A percentile compares a stretch with the other conserved stretches of the same genome.
Conservation (phyloP, 1,284 basidiomycete species). For the Fomitopsis betulina region DNA sequence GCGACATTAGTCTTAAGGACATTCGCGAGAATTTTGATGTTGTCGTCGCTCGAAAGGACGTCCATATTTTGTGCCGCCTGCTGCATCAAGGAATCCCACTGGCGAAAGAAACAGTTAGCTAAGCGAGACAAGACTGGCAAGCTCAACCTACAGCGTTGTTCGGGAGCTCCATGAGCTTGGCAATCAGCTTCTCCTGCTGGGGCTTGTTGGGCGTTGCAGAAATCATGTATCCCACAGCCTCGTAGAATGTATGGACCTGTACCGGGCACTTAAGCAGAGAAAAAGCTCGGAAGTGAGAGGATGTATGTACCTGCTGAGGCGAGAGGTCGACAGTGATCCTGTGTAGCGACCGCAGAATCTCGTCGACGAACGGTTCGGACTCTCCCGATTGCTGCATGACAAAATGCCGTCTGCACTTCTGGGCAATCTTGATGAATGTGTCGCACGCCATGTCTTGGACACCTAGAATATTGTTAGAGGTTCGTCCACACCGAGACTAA, state of each 20-base stretch:
- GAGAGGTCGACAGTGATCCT: slow-evolving; percentile 95
- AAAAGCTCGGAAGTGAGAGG: slow-evolving; percentile 2
- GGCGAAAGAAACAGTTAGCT: neutral
- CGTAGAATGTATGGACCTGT: slow-evolving; percentile 94
- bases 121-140: neutral
- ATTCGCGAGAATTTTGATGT: slow-evolving; percentile 96
- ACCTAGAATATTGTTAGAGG: slow-evolving; percentile 41
- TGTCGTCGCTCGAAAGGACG: slow-evolving; percentile 87
- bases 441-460: slow-evolving; percentile 99
- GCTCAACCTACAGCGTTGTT: slow-evolving; percentile 81
- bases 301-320: slow-evolving; percentile 73
- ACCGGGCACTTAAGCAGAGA: slow-evolving; percentile 5
- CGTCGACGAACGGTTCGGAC: slow-evolving; percentile 96
- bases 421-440: slow-evolving; percentile 99
- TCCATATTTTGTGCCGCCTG: slow-evolving; percentile 94
- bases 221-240: slow-evolving; percentile 99
- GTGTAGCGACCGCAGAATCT: slow-evolving; percentile 90
- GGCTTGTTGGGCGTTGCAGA: slow-evolving; percentile 98
- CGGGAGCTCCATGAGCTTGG: slow-evolving; percentile 95
- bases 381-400: slow-evolving; percentile 99
- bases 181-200: slow-evolving; percentile 93
- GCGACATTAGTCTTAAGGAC: slow-evolving; percentile 99
- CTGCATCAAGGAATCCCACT: slow-evolving; percentile 98
- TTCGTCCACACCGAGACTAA: slow-evolving; percentile 5
- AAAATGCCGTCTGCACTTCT: slow-evolving; percentile 97